Evolutionary conservation across 805 yeast species (phyloP), one percentile per base, ranked within the genome.

Genomic region (Saccharomycopsis fermentans): DNA sequence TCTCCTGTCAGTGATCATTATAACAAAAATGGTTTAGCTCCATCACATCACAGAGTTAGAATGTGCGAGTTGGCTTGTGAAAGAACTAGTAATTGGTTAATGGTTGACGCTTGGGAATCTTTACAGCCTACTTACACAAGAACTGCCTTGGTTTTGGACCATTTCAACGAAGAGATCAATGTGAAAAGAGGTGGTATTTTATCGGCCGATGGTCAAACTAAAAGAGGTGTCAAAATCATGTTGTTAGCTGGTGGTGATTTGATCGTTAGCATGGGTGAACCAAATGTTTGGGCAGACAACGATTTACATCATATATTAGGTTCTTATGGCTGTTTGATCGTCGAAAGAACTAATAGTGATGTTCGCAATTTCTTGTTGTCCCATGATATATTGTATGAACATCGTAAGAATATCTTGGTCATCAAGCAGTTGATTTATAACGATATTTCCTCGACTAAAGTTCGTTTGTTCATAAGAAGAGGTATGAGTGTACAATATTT

Each of bases 51-150:
- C 70, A 81, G 99, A 59, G 99, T 94, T 11, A 78, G 98, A 56
- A 94, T 94, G 99, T 90, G 99, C 72, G 99, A 94, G 70, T 77
- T 94, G 68, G 98, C 97, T 0, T 91, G 99, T 71, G 99, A 94
- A 69, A 79, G 99, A 67, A 94, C 99, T 0, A 84, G 94, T 3
- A 84, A 92, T 29, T 94, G 99, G 99, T 77, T 94, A 43, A 94
- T 94, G 99, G 99, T 94, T 32, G 99, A 94, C 70, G 97, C 98
- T 0, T 94, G 99, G 99, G 99, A 94, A 73, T 86, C 95, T 2
- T 76, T 94, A 61, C 99, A 94, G 71, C 87, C 88, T 0, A 79
- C 83, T 52, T 94, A 94, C 70, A 90, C 96, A 29, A 80, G 99
- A 64, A 94, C 99, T 0, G 97, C 98, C 1, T 80, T 90, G 57